A percentile compares a stretch with the other conserved stretches of the same genome.
Evolutionary conservation across 805 yeast species (phyloP).

Genomic region (Kockiozyma suomiensis): DNA sequence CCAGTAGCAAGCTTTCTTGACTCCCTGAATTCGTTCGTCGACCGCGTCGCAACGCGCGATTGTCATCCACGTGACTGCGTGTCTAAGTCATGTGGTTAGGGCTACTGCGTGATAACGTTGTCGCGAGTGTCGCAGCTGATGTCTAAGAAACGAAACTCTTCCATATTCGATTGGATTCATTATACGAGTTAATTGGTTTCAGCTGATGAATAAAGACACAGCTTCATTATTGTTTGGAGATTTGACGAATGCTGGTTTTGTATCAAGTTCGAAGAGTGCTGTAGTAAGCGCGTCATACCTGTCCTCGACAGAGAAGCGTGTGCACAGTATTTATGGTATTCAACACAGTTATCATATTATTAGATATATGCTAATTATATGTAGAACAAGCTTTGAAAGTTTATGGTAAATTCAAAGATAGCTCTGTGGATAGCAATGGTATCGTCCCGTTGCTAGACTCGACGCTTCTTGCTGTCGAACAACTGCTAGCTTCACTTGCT

Average conservation of each 20-base stretch:
- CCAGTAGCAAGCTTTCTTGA: no score
- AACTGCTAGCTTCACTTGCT: constrained; percentile 11
- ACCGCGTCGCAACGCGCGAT: background rate
- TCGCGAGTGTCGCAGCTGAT: background rate
- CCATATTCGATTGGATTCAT: background rate
- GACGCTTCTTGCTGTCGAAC: constrained; percentile 13
- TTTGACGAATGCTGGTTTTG: background rate
- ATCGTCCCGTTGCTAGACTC: constrained; percentile 14
- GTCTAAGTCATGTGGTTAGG: background rate
- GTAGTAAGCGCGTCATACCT: background rate
- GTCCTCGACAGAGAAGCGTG: constrained; percentile 4
- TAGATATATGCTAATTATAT: background rate
- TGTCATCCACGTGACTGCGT: background rate
- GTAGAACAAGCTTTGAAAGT: constrained; percentile 5
- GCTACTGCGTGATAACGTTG: background rate
- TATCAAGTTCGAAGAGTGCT: background rate
- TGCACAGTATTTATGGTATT: constrained; percentile 1
- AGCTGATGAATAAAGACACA: background rate
- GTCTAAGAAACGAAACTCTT: background rate
- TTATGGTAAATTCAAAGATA: background rate
- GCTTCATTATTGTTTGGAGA: background rate
- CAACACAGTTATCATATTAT: background rate
- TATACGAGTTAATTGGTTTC: no score
- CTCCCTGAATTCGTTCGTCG: no score
- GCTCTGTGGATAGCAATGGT: constrained; percentile 1